Base-by-base conservation (phyloP, 106 monocot genomes). In the Acorus gramineus region DNA sequence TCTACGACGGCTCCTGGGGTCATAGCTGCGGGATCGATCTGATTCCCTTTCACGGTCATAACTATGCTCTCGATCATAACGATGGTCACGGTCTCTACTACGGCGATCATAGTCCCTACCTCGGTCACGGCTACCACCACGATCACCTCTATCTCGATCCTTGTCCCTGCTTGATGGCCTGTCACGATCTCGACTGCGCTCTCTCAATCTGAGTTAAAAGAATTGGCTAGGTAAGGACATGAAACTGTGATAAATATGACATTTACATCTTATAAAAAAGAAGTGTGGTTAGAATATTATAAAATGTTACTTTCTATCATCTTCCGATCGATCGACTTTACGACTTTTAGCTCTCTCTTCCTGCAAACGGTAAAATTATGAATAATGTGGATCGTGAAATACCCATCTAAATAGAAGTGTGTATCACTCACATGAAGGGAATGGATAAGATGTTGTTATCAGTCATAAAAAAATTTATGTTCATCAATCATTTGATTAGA, bases 331-430 rank as follows among this genome's bases (percentile, higher is more conserved):
- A 14, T 78, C 85, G 11, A 63, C 62, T 74, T 85, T 89, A 42
- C 83, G 75, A 49, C 69, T 59, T 42, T 81, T 86, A 42, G 81
- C 73, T 68, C 79, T 86, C 68, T 86, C 89, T 68, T 93, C 93
- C 93, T 93, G 77, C 28, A 28, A 28, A 28, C 28, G 28, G 1
- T 28, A 28, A 28, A 28, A 28, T 28, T 28, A 28, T 28, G 28
- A 28, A 55, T 5, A 46, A 70, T 47, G 60, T 11, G 53, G 14
- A 50, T 47, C 42, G 48, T 55, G 43, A 75, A 28, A 28, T 28
- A 28, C 28, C 28, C 28, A 28, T 28, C 28, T 28, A 28, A 28
- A 28, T 28, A 28, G 28, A 28, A 28, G 28, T 28, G 28, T 28
- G 28, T 1, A 28, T 28, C 28, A 28, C 28, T 28, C 28, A 28